These are phyloP conservation scores for Pleurotus tuber-regium DNA, from an alignment of 768 basidiomycete genomes.

Conservation along the genomic window DNA sequence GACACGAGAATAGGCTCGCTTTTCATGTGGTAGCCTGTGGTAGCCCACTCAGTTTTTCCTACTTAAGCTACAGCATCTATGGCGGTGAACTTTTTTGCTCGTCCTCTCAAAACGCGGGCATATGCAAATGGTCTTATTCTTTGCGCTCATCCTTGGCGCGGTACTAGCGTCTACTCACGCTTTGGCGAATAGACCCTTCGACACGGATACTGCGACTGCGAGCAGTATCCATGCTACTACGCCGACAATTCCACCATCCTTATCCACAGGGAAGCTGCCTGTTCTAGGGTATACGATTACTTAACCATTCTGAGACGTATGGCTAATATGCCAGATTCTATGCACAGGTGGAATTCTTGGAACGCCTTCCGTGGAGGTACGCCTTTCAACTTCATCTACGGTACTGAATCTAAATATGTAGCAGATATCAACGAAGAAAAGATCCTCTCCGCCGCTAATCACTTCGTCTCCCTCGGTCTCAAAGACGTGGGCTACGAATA, in stretches of 20 bases:
- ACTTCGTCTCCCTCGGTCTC: slow-evolving; percentile 44
- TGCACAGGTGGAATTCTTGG: slow-evolving; percentile 50
- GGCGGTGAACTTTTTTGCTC: too few relatives aligned
- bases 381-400: slow-evolving; percentile 8
- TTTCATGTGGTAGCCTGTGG: too few relatives aligned
- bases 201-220: too few relatives aligned
- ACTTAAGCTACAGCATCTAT: too few relatives aligned
- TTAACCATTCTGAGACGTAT: neutral
- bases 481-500: slow-evolving; percentile 49
- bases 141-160: too few relatives aligned
- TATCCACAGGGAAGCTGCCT: slow-evolving; percentile 38
- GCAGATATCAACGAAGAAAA: slow-evolving; percentile 44
- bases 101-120: too few relatives aligned
- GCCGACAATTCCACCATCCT: slow-evolving; percentile 40
- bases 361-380: slow-evolving; percentile 45
- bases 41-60: too few relatives aligned
- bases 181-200: too few relatives aligned
- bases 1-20: too few relatives aligned
- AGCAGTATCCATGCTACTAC: slow-evolving; percentile 25
- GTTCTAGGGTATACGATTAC: slow-evolving; percentile 46
- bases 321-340: slow-evolving; percentile 3
- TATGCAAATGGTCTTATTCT: too few relatives aligned
- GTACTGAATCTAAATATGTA: neutral
- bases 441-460: slow-evolving; percentile 44
- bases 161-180: too few relatives aligned